A percentile compares a stretch with the other conserved stretches of the same genome.
phyloP scores from a whole-genome alignment of 2,329 filamentous ascomycete genomes.

The Emergomyces orientalis region DNA sequence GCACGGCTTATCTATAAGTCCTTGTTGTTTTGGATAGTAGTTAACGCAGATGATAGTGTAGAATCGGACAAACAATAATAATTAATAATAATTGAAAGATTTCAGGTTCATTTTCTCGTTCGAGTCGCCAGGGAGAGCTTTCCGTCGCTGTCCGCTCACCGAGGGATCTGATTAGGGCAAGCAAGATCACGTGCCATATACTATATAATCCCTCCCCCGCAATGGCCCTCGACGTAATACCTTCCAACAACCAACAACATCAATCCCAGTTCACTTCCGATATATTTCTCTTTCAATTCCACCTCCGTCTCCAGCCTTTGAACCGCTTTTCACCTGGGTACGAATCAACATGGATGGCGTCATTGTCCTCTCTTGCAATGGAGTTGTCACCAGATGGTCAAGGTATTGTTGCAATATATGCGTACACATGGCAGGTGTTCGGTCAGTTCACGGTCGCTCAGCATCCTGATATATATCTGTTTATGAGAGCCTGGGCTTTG shows the following conservation, averaged over 20 bases:
- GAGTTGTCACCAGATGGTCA: conserved; percentile 23
- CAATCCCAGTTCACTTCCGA: background rate
- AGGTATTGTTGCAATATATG: conserved; percentile 33
- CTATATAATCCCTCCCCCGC: background rate
- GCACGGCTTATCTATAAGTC: too few relatives aligned
- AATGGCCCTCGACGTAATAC: background rate
- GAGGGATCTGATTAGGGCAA: background rate
- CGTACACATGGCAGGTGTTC: conserved; percentile 40
- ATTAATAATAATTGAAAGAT: too few relatives aligned
- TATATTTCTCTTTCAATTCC: background rate
- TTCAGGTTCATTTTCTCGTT: too few relatives aligned
- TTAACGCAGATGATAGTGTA: too few relatives aligned
- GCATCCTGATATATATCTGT: background rate
- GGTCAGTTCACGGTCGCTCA: conserved; percentile 15
- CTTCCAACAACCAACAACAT: background rate
- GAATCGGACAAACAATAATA: too few relatives aligned
- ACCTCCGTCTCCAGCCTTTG: background rate
- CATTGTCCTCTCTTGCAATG: background rate
- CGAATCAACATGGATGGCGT: conserved; percentile 1
- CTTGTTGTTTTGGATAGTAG: too few relatives aligned
- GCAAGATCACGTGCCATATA: background rate
- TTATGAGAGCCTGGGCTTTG: background rate
- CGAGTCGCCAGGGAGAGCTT: too few relatives aligned
- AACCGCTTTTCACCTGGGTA: background rate
- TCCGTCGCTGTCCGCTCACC: background rate